These are phyloP conservation scores for Fonsecaea monophora DNA, from an alignment of 2,329 filamentous ascomycete genomes.

Conservation along the genomic window DNA sequence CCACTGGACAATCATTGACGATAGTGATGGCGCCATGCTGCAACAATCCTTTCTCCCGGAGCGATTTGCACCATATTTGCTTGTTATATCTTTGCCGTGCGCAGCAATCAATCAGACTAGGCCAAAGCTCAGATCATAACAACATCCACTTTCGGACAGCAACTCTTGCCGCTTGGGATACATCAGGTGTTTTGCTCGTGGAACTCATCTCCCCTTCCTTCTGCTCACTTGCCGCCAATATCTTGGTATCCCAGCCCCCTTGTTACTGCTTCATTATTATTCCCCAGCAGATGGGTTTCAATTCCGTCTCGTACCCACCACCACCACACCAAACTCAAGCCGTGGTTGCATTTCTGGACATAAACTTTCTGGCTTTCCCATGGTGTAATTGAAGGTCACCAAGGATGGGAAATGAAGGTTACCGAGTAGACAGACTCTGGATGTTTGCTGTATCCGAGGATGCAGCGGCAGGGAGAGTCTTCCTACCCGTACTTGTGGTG, in stretches of 20 bases:
- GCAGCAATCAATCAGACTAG: neutral
- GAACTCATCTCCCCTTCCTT: constrained; percentile 10
- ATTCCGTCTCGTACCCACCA: constrained; percentile 2
- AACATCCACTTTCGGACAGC: neutral
- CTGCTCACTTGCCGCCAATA: neutral
- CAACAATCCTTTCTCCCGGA: neutral
- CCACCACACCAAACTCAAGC: neutral
- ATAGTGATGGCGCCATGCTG: neutral
- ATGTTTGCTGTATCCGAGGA: neutral
- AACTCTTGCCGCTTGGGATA: neutral
- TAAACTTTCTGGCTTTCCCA: neutral
- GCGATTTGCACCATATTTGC: neutral
- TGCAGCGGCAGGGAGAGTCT: neutral
- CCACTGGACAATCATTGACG: neutral
- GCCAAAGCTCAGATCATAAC: neutral
- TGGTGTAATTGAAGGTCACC: neutral
- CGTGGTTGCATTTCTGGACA: neutral
- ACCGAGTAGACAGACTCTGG: neutral
- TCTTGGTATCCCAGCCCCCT: neutral
- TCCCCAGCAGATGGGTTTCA: constrained; percentile 4
- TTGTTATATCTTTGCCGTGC: neutral
- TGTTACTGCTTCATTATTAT: neutral
- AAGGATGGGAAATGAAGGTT: neutral
- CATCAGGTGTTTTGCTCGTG: neutral
- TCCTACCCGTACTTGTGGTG: no score